Percentiles rank a stretch among this genome's conserved stretches.
Conservation (phyloP, 257 asterid genomes). For the Osmanthus fragrans region DNA sequence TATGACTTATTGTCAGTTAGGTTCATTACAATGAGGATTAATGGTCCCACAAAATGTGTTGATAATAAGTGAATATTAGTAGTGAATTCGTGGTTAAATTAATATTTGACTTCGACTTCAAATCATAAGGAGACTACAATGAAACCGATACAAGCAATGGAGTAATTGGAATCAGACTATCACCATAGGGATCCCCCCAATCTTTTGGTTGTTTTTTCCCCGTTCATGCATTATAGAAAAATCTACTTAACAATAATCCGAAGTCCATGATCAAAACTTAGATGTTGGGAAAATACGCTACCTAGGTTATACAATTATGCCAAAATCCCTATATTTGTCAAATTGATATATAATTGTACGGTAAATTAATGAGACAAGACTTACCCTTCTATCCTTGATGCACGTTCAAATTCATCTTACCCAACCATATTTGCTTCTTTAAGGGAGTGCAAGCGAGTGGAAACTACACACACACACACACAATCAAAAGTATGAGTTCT, state of each 20-base stretch:
- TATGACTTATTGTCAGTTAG: too few species aligned
- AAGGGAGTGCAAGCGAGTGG: neutral
- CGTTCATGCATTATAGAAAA: too few species aligned
- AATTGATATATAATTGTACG: neutral
- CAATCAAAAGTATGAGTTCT: neutral
- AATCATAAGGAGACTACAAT: too few species aligned
- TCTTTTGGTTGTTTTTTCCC: too few species aligned
- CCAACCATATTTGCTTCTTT: neutral
- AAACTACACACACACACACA: neutral
- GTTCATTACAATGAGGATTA: too few species aligned
- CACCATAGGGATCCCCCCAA: too few species aligned
- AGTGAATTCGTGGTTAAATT: too few species aligned
- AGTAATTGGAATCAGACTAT: too few species aligned
- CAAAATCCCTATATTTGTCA: neutral
- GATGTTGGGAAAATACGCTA: neutral
- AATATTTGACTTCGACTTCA: too few species aligned
- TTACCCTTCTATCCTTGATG: conserved; percentile 1
- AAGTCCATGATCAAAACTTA: neutral
- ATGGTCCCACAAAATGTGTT: too few species aligned
- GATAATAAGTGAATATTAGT: too few species aligned
- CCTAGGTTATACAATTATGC: neutral
- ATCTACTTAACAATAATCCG: neutral
- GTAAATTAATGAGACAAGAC: neutral
- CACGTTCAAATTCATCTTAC: neutral
- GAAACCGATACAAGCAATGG: too few species aligned